Evolutionary conservation across 2,329 filamentous ascomycete genomes (phyloP).

Genomic region (Pseudocercospora macadamiae): DNA sequence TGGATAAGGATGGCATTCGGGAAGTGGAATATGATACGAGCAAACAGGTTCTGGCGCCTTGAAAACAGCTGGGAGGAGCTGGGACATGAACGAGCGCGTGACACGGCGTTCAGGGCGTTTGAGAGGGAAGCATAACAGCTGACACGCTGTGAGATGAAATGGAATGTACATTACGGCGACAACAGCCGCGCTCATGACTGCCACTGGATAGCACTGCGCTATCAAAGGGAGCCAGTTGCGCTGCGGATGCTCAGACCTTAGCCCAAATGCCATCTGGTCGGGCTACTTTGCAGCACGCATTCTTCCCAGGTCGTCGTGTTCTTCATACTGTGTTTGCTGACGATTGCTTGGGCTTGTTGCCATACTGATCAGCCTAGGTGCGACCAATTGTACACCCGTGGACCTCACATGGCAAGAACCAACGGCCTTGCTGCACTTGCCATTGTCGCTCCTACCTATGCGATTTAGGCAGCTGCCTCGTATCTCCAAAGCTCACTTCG

Average conservation of each 20-base stretch:
- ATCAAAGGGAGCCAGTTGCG: too few relatives aligned
- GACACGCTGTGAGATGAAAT: not conserved
- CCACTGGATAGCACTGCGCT: too few relatives aligned
- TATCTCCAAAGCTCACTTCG: not conserved
- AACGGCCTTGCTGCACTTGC: not conserved
- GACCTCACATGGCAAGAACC: too few relatives aligned
- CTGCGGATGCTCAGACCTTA: too few relatives aligned
- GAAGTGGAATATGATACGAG: conserved; percentile 81
- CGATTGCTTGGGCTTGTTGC: too few relatives aligned
- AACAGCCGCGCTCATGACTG: not conserved
- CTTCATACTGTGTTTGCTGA: too few relatives aligned
- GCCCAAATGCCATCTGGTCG: too few relatives aligned
- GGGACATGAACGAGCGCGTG: not conserved
- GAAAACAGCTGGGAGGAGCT: not conserved
- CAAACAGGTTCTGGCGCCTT: conserved; percentile 38
- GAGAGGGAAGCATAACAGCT: not conserved
- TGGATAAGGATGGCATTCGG: conserved; percentile 89
- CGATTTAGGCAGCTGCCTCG: not conserved
- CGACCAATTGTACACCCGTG: too few relatives aligned
- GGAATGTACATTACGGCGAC: conserved; percentile 1
- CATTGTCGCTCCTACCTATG: too few relatives aligned
- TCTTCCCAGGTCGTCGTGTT: too few relatives aligned
- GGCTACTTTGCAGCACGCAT: too few relatives aligned
- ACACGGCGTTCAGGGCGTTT: conserved; percentile 2
- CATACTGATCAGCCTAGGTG: too few relatives aligned